A percentile compares a stretch with the other conserved stretches of the same genome.
Evolutionary conservation across 108 stramenopile genomes (phyloP).

Genomic region (Cyclotella sp.): DNA sequence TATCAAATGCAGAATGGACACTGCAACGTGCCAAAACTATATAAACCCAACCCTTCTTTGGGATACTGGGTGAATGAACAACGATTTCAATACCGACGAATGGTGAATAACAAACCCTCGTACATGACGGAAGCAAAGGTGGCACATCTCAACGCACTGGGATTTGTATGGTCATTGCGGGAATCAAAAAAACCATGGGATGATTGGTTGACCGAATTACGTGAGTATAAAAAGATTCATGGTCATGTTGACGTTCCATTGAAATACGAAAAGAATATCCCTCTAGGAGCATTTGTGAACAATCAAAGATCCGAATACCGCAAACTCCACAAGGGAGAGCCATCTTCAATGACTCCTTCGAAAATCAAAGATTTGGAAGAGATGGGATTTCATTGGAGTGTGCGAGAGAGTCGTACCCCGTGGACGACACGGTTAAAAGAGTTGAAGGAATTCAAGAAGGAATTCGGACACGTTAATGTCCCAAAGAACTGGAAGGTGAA

Average conservation of each 20-base stretch:
- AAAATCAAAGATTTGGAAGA: conserved; percentile 31
- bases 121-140: conserved; percentile 40
- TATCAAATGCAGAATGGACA: conserved; percentile 22
- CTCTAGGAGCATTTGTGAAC: conserved; percentile 35
- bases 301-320: conserved; percentile 38
- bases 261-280: conserved; percentile 22
- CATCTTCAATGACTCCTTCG: conserved; percentile 13
- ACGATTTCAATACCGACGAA: conserved; percentile 41
- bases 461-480: conserved; percentile 23
- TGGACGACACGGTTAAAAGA: conserved; percentile 26
- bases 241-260: conserved; percentile 26
- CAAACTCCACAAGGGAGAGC: conserved; percentile 13
- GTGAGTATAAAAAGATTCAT: conserved; percentile 29
- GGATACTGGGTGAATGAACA: conserved; percentile 55
- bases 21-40: conserved; percentile 35
- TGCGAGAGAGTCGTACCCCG: conserved; percentile 18
- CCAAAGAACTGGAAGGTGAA: conserved; percentile 29
- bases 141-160: conserved; percentile 12
- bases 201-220: conserved; percentile 32
- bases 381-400: conserved; percentile 37
- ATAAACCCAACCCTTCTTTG: conserved; percentile 33
- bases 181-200: conserved; percentile 26
- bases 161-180: conserved; percentile 34
- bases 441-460: conserved; percentile 13
- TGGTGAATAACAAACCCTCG: conserved; percentile 24